Percentiles rank a stretch among this genome's conserved stretches.
phyloP scores from a whole-genome alignment of 1,284 basidiomycete genomes.

The Malassezia vespertilionis region DNA sequence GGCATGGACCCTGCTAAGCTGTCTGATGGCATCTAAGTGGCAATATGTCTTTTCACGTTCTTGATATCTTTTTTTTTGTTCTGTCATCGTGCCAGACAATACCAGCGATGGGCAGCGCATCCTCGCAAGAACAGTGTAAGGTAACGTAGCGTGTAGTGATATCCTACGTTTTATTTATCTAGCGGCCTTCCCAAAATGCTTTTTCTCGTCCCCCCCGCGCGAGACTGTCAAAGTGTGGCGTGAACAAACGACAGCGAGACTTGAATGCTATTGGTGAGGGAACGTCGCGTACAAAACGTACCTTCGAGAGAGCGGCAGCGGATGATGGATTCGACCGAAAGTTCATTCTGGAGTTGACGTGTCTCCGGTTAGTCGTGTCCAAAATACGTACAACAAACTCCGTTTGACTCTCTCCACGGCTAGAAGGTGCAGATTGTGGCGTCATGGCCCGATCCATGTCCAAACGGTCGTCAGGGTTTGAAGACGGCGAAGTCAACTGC shows the following conservation, averaged over 20 bases:
- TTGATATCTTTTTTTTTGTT: too few relatives aligned
- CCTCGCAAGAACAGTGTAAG: too few relatives aligned
- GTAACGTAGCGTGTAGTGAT: too few relatives aligned
- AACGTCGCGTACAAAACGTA: background rate
- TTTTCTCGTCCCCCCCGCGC: slow-evolving; percentile 23
- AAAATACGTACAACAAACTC: slow-evolving; percentile 17
- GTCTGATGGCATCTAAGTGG: slow-evolving; percentile 33
- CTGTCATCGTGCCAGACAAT: too few relatives aligned
- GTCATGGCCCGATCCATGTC: slow-evolving; percentile 23
- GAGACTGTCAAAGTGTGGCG: slow-evolving; percentile 10
- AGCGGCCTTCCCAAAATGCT: slow-evolving; percentile 29
- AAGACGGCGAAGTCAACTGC: background rate
- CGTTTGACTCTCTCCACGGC: slow-evolving; percentile 7
- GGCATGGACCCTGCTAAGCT: slow-evolving; percentile 48
- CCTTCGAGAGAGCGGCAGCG: slow-evolving; percentile 31
- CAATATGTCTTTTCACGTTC: too few relatives aligned
- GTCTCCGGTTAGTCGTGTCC: slow-evolving; percentile 13
- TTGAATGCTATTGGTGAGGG: slow-evolving; percentile 21
- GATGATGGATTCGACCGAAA: slow-evolving; percentile 35
- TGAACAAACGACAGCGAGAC: slow-evolving; percentile 30
- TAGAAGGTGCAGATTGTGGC: background rate
- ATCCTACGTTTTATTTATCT: too few relatives aligned
- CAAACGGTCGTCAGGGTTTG: slow-evolving; percentile 15
- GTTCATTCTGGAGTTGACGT: slow-evolving; percentile 36
- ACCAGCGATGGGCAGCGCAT: too few relatives aligned